Base-by-base conservation (phyloP, 176 grass and related monocot genomes). In the Oryza longistaminata region DNA sequence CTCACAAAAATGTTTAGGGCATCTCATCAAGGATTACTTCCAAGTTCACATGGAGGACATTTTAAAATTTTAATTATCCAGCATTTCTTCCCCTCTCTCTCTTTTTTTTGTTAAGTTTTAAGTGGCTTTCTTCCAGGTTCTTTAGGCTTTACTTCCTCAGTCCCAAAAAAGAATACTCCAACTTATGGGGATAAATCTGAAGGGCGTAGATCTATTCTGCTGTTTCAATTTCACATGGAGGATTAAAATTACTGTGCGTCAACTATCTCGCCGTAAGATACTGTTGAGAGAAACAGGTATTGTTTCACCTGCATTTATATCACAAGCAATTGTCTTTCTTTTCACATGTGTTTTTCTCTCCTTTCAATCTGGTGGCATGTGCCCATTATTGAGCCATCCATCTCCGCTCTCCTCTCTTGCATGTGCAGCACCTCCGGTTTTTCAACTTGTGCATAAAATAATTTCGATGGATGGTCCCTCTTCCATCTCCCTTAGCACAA, bases 351-450 rank as follows among this genome's bases (percentile, higher is more conserved):
- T 52, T 70, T 34, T 52, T 70, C 43, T 52, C 76, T 66, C 76
- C 52, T 65, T 72, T 31, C 68, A 43, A 21, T 53, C 22, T 43
- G 22, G 75, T 71, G 21, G 34, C 71, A 91, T 91, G 85, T 84
- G 89, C 42, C 64, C 70, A 90, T 80, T 80, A 87, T 83, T 90
- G 80, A 75, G 69, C 39, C 68, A 79, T 78, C 25, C 44, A 26
- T 84, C 81, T 80, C 11, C 22, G 11, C 55, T 66, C 43, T 13
- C 67, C 70, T 37, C 64, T 64, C 82, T 52, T 13, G 74, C 88
- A 90, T 79, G 80, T 90, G 88, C 84, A 79, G 44, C 83, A 64
- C 7, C 85, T 48, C 37, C 50, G 34, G 75, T 43, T 50, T 50
- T 83, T 87, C 64, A 70, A 76, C 89, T 62, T 35, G 71, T 21